Conservation (phyloP, 2,329 filamentous ascomycete genomes). For the Cryphonectria parasitica region DNA sequence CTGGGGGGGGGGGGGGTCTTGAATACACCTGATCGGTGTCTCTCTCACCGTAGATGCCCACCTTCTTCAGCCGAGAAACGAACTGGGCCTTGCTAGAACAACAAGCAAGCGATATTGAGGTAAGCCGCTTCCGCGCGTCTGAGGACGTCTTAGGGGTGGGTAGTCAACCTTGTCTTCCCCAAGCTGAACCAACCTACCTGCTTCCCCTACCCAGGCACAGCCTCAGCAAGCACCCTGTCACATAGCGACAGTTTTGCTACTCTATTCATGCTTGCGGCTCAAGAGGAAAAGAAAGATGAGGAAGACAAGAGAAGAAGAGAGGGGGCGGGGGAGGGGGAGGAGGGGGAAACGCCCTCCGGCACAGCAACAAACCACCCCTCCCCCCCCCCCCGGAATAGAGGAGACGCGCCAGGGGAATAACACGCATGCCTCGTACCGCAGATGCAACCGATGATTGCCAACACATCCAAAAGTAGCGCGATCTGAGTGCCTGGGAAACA, state of each 20-base stretch:
- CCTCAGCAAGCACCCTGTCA: background rate
- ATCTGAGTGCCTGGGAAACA: background rate
- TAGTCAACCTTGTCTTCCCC: background rate
- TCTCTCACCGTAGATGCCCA: background rate
- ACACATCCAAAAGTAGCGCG: background rate
- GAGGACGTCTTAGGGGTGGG: background rate
- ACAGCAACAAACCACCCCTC: background rate
- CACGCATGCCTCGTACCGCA: background rate
- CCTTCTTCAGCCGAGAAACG: background rate
- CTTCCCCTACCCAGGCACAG: background rate
- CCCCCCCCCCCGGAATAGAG: background rate
- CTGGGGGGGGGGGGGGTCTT: background rate
- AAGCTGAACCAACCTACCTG: conserved; percentile 1
- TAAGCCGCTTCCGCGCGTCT: background rate
- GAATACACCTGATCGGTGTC: background rate
- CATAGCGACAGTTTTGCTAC: background rate
- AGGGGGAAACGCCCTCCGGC: background rate
- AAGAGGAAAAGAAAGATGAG: background rate
- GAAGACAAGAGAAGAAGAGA: background rate
- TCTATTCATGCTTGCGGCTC: background rate
- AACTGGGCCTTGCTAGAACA: background rate
- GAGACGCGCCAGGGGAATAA: background rate
- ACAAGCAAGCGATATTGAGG: background rate
- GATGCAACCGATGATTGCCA: background rate
- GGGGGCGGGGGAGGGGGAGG: background rate